These are phyloP conservation scores for Dactylonectria macrodidyma DNA, from an alignment of 2,329 filamentous ascomycete species.

Conservation along the genomic window DNA sequence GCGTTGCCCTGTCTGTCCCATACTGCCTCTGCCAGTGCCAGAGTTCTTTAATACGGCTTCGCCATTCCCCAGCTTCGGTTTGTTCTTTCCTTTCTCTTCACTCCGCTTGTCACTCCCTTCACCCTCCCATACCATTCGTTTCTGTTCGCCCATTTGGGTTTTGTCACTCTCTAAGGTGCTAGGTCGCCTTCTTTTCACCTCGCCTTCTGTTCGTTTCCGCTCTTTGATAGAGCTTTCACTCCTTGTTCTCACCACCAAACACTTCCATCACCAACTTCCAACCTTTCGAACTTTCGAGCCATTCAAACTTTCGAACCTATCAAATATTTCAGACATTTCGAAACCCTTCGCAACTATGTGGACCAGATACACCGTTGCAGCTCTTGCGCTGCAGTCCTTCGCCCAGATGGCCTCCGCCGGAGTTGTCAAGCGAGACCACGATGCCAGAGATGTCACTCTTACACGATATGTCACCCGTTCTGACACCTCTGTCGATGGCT, in stretches of 20 bases:
- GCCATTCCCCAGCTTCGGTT: conserved; percentile 25
- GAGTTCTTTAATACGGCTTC: conserved; percentile 33
- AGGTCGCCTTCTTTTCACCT: conserved; percentile 42
- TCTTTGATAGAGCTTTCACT: conserved; percentile 50
- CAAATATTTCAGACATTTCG: background rate
- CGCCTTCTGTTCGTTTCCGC: conserved; percentile 33
- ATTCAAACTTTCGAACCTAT: background rate
- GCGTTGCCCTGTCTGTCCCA: conserved; percentile 6
- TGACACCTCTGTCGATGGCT: conserved; percentile 1
- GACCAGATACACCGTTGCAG: conserved; percentile 43
- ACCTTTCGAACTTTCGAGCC: background rate
- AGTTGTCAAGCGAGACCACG: conserved; percentile 32
- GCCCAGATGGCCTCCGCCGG: conserved; percentile 41
- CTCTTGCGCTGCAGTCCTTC: conserved; percentile 44
- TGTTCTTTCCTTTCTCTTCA: conserved; percentile 29
- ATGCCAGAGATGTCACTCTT: conserved; percentile 31
- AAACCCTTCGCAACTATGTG: conserved; percentile 40
- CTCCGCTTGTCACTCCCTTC: conserved; percentile 38
- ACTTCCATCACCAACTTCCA: conserved; percentile 7
- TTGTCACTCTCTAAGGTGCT: conserved; percentile 50
- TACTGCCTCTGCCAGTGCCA: conserved; percentile 7
- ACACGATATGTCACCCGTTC: conserved; percentile 27
- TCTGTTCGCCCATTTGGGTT: conserved; percentile 43
- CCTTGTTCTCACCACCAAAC: conserved; percentile 43
- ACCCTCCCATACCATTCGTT: conserved; percentile 40